Evolutionary conservation across 1,284 basidiomycete genomes (phyloP).

Genomic region (Sporisorium reilianum): DNA sequence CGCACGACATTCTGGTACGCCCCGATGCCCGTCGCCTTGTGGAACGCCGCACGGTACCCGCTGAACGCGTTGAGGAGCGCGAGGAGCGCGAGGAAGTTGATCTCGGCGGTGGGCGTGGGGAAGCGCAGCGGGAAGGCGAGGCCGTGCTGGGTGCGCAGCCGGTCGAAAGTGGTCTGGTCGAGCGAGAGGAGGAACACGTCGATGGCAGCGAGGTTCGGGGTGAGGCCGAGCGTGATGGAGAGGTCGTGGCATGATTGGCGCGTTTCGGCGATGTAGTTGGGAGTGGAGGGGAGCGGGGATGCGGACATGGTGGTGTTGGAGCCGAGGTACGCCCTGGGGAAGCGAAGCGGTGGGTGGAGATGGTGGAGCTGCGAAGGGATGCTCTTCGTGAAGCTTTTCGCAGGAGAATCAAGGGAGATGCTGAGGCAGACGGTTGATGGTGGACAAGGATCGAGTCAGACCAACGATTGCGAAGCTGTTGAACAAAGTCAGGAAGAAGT

Average conservation of each 20-base stretch:
- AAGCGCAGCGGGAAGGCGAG: conserved; percentile 61
- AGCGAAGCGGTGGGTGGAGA: background rate
- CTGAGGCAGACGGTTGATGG: background rate
- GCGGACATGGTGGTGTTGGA: background rate
- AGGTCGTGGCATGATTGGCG: conserved; percentile 28
- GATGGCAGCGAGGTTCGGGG: conserved; percentile 33
- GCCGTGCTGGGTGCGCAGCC: conserved; percentile 51
- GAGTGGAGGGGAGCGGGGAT: conserved; percentile 17
- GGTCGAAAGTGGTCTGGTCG: conserved; percentile 16
- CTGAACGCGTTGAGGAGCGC: conserved; percentile 61
- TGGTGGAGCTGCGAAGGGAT: background rate
- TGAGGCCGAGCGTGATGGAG: conserved; percentile 5
- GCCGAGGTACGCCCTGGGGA: background rate
- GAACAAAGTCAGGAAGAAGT: background rate
- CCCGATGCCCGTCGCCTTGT: conserved; percentile 51
- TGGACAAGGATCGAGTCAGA: conserved; percentile 8
- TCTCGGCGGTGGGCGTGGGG: conserved; percentile 40
- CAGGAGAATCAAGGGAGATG: too few relatives aligned
- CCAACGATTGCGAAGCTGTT: background rate
- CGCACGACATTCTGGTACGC: conserved; percentile 61
- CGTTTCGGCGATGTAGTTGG: conserved; percentile 17
- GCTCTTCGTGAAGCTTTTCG: background rate
- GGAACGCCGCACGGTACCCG: conserved; percentile 60
- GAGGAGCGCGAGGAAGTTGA: conserved; percentile 63
- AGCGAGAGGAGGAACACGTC: conserved; percentile 49